Conservation (phyloP, 345 rosid species). For the Eucalyptus pumila region DNA sequence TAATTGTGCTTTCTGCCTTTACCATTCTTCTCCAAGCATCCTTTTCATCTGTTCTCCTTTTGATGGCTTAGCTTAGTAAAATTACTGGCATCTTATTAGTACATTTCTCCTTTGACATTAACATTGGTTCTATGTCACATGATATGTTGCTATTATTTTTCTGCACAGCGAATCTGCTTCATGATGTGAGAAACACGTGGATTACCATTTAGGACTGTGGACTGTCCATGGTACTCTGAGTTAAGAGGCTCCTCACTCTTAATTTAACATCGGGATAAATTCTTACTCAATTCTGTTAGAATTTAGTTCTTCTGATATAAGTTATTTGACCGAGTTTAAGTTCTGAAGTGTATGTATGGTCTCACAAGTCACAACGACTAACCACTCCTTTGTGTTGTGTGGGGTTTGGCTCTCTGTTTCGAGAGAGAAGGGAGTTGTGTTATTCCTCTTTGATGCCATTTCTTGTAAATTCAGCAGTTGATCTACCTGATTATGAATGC, state of each 20-base stretch:
- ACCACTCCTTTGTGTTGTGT: neutral
- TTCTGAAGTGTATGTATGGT: neutral
- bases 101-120: neutral
- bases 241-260: neutral
- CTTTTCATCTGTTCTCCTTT: neutral
- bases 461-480: neutral
- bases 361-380: neutral
- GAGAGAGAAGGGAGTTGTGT: neutral
- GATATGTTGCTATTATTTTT: neutral
- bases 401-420: neutral
- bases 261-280: neutral
- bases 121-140: neutral
- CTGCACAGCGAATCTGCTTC: neutral
- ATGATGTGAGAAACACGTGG: neutral
- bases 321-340: neutral
- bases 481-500: neutral
- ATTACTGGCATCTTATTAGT: neutral
- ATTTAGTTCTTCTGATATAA: neutral
- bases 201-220: neutral
- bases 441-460: neutral
- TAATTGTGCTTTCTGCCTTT: neutral
- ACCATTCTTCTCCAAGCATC: neutral
- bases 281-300: neutral
- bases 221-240: neutral
- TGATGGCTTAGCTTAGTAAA: neutral